phyloP scores from a whole-genome alignment of 352 stramenopile species.

The Aphanomyces invadans region DNA sequence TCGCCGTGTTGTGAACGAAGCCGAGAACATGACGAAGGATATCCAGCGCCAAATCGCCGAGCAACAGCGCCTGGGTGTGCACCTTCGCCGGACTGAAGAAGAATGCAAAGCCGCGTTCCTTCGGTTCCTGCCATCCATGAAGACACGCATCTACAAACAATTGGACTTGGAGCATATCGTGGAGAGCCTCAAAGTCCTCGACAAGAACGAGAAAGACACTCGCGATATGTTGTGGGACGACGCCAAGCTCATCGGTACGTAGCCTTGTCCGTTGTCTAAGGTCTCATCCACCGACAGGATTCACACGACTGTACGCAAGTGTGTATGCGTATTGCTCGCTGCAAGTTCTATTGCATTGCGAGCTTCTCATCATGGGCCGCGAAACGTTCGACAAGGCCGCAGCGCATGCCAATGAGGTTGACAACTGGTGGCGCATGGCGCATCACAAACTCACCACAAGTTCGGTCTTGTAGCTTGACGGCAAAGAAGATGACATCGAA shows the following conservation, averaged over 20 bases:
- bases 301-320: constrained; percentile 8
- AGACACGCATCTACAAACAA: constrained; percentile 21
- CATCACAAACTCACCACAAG: no score
- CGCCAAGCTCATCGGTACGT: constrained; percentile 19
- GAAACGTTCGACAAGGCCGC: constrained; percentile 20
- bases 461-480: neutral
- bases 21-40: constrained; percentile 20
- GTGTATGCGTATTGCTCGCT: constrained; percentile 21
- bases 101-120: constrained; percentile 22
- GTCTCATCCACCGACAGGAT: neutral
- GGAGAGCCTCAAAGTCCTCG: constrained; percentile 17
- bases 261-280: neutral
- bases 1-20: constrained; percentile 12
- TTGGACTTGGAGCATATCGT: constrained; percentile 23
- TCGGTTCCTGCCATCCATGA: constrained; percentile 22
- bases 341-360: constrained; percentile 19
- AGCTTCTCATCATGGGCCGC: constrained; percentile 21
- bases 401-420: neutral
- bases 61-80: constrained; percentile 10
- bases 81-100: constrained; percentile 18
- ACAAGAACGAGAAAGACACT: constrained; percentile 20
- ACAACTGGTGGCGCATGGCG: no score
- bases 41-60: constrained; percentile 10
- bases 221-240: constrained; percentile 23
- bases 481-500: neutral